phyloP scores from a whole-genome alignment of 495 filamentous ascomycete genomes.

The Aspergillus kassunensis region DNA sequence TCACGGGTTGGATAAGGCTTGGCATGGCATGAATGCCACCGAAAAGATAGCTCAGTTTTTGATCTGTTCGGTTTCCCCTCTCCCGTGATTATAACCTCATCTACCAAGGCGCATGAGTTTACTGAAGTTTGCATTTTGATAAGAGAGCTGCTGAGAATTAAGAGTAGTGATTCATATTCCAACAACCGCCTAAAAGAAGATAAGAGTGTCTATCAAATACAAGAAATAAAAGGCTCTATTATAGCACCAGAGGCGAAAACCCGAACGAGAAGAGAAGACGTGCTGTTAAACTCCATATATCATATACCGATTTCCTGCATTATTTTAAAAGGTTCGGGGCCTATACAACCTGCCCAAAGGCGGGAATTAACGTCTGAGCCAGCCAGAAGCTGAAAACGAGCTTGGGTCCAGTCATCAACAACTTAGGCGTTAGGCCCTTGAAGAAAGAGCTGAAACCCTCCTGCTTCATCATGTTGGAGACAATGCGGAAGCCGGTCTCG shows the following conservation, averaged over 20 bases:
- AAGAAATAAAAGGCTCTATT: slow-evolving; percentile 19
- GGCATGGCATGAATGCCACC: too few relatives aligned
- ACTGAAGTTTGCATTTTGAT: too few relatives aligned
- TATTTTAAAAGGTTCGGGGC: not conserved
- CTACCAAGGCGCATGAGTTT: too few relatives aligned
- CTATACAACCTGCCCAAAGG: slow-evolving; percentile 59
- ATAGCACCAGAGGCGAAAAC: slow-evolving; percentile 8
- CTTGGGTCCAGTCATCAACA: slow-evolving; percentile 98
- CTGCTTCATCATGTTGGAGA: slow-evolving; percentile 83
- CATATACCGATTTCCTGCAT: slow-evolving; percentile 17
- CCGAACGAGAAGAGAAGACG: slow-evolving; percentile 9
- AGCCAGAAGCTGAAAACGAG: slow-evolving; percentile 99
- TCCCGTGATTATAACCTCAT: too few relatives aligned
- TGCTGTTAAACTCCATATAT: slow-evolving; percentile 21
- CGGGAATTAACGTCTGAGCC: slow-evolving; percentile 85
- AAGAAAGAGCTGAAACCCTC: slow-evolving; percentile 88
- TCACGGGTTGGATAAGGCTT: too few relatives aligned
- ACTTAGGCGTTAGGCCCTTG: slow-evolving; percentile 95
- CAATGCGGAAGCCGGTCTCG: slow-evolving; percentile 86
- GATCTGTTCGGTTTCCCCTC: too few relatives aligned
- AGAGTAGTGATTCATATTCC: slow-evolving; percentile 14
- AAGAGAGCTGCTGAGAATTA: slow-evolving; percentile 10
- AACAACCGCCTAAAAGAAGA: slow-evolving; percentile 1
- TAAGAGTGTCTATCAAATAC: slow-evolving; percentile 20
- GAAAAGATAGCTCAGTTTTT: too few relatives aligned